Evolutionary conservation across 2,329 filamentous ascomycete species (phyloP), one percentile per base, ranked within the genome.

Genomic region (Metarhizium guizhouense): DNA sequence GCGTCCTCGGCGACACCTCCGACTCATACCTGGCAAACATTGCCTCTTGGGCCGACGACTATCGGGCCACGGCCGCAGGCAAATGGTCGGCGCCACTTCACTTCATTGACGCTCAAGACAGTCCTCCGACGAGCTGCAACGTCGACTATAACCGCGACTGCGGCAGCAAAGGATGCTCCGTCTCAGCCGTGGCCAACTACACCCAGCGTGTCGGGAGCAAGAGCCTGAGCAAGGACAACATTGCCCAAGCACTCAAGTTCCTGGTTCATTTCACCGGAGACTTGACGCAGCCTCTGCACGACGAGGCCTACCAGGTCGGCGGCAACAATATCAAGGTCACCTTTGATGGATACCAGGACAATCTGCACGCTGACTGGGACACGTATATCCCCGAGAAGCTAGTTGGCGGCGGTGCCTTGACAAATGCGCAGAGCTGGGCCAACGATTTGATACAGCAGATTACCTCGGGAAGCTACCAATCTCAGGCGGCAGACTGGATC

Each of bases 351-450:
- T 70, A 74, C 29, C 62, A 64, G 42, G 79, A 78, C 32, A 86
- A 86, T 64, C 72, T 86, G 6, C 83, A 86, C 65, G 65, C 77
- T 4, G 73, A 80, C 52, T 86, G 83, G 32, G 32, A 86, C 64
- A 81, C 76, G 6, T 70, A 75, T 52, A 83, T 85, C 58, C 77
- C 80, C 11, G 74, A 82, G 62, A 68, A 68, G 53, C 65, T 72
- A 38, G 64, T 69, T 1, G 73, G 72, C 54, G 72, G 72, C 57
- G 64, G 63, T 32, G 64, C 62, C 3, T 62, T 71, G 47, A 49
- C 67, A 25, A 64, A 69, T 3, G 74, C 73, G 2, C 67, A 68
- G 63, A 59, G 65, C 3, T 76, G 74, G 73, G 32, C 32, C 32
- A 11, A 11, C 32, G 32, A 7, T 34, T 34, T 34, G 32, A 11